A percentile compares a stretch with the other conserved stretches of the same genome.
Conservation (phyloP, 2,329 filamentous ascomycete species). For the Hypoxylon sp. region DNA sequence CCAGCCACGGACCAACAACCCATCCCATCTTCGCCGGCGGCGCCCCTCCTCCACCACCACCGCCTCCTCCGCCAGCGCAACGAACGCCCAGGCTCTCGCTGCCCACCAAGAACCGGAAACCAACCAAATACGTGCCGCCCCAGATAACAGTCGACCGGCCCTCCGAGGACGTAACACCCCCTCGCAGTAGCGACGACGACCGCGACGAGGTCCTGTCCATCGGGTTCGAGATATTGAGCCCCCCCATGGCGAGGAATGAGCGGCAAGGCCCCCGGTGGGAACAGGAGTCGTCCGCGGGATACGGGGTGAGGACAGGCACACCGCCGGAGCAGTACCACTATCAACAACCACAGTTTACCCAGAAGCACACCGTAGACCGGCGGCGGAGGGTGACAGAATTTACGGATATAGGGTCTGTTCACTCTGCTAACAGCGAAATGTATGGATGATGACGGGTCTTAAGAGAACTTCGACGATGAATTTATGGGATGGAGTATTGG, state of each 20-base stretch:
- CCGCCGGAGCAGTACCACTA: slow-evolving; percentile 15
- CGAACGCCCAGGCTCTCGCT: slow-evolving; percentile 58
- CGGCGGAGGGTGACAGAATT: slow-evolving; percentile 31
- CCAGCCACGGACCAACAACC: slow-evolving; percentile 46
- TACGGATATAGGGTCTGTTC: slow-evolving; percentile 26
- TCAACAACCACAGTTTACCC: slow-evolving; percentile 16
- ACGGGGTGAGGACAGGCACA: slow-evolving; percentile 24
- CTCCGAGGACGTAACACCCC: slow-evolving; percentile 31
- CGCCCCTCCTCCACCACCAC: slow-evolving; percentile 29
- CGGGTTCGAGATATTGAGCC: slow-evolving; percentile 12
- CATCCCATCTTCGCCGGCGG: slow-evolving; percentile 32
- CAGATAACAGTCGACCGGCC: slow-evolving; percentile 54
- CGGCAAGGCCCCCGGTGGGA: slow-evolving; percentile 22
- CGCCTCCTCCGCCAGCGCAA: slow-evolving; percentile 45
- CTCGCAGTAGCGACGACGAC: slow-evolving; percentile 20
- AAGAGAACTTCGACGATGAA: not conserved
- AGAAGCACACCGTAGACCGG: slow-evolving; percentile 44
- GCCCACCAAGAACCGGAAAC: slow-evolving; percentile 57
- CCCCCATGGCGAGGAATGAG: not conserved
- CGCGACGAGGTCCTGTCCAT: slow-evolving; percentile 51
- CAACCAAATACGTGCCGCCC: slow-evolving; percentile 61
- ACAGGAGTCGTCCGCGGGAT: slow-evolving; percentile 34
- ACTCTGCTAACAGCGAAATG: slow-evolving; percentile 9
- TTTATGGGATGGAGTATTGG: not conserved
- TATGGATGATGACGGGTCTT: slow-evolving; percentile 4